Base-by-base conservation (phyloP, 2,329 filamentous ascomycete genomes). In the Fusarium acutatum region DNA sequence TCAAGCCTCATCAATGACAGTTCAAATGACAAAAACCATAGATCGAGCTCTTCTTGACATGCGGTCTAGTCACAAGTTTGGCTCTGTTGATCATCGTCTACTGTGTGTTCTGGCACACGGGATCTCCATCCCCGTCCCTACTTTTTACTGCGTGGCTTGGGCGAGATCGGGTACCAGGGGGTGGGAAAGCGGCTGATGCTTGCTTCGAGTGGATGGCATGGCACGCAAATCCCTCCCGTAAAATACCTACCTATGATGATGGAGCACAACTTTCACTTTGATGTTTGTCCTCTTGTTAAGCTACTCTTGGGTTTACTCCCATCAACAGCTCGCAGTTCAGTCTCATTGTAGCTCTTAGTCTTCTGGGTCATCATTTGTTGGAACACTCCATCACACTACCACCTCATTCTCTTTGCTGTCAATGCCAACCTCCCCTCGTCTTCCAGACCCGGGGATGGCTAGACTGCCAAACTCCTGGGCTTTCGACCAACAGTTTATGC, bases 161-260 rank as follows among this genome's bases (percentile, higher is more conserved):
- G 54, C 69, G 65, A 78, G 74, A 78, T 78, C 76, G 76, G 74
- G 76, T 70, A 69, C 73, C 67, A 65, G 73, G 76, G 73, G 64
- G 67, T 74, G 73, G 65, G 65, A 64, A 69, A 53, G 66, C 65
- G 44, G 66, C 49, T 70, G 63, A 67, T 75, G 67, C 38, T 66
- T 56, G 43, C 64, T 66, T 61, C 66, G 70, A 64, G 56, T 60
- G 53, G 59, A 70, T 71, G 62, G 64, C 59, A 71, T 71, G 63
- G 64, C 71, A 75, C 65, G 73, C 65, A 77, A 77, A 77, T 77
- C 76, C 68, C 63, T 68, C 63, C 71, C 32, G 52, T 40, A 59
- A 47, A 60, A 64, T 54, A 59, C 62, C 50, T 60, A 62, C 54
- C 41, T 63, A 60, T 35, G 47, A 32, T 20, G 38, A 49, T 26